These are phyloP conservation scores for Daldinia childiae DNA, from an alignment of 495 filamentous ascomycete species.

Conservation along the genomic window DNA sequence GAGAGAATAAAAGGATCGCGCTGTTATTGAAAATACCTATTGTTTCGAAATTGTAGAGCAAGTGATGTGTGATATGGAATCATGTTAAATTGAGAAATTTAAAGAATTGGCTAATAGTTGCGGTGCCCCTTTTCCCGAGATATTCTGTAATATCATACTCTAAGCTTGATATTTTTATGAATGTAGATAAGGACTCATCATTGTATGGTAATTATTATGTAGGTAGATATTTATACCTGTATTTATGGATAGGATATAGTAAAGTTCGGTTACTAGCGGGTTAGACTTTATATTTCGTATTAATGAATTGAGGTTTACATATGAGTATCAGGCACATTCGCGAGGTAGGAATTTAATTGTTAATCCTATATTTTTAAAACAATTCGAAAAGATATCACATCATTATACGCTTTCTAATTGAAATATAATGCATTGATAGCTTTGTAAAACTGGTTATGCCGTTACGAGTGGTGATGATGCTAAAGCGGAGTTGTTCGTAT, in stretches of 20 bases:
- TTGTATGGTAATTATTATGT: too few species aligned
- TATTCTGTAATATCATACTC: background rate
- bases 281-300: background rate
- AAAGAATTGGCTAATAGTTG: background rate
- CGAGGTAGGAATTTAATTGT: background rate
- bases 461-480: background rate
- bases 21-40: conserved; percentile 11
- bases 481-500: background rate
- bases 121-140: background rate
- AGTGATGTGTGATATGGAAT: background rate
- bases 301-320: too few species aligned
- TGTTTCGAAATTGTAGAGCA: background rate
- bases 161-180: too few species aligned
- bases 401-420: background rate
- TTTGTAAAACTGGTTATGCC: background rate
- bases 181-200: too few species aligned
- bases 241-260: background rate
- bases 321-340: too few species aligned
- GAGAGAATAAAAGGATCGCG: conserved; percentile 37
- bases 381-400: background rate
- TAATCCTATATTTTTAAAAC: background rate
- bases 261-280: background rate
- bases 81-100: background rate
- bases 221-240: too few species aligned
- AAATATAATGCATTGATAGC: background rate